phyloP scores from a whole-genome alignment of 2,329 filamentous ascomycete species.

The Aspergillus flavus region DNA sequence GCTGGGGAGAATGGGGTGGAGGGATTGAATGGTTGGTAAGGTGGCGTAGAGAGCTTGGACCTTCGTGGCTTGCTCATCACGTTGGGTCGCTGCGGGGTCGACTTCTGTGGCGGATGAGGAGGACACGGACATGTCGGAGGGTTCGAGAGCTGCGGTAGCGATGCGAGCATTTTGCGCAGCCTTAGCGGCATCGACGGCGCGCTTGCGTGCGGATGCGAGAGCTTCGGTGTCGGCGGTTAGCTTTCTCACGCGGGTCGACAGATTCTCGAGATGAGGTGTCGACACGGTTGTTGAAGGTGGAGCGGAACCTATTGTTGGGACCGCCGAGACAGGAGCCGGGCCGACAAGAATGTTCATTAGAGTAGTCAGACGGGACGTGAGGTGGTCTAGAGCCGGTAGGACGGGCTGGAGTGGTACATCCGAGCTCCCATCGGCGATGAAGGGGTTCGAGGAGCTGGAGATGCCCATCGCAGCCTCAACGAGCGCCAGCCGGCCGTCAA shows the following conservation, averaged over 20 bases:
- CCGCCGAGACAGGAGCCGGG: conserved; percentile 33
- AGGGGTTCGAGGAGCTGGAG: conserved; percentile 66
- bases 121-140: conserved; percentile 28
- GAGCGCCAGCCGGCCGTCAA: conserved; percentile 76
- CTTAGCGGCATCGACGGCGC: conserved; percentile 46
- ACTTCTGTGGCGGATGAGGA: conserved; percentile 55
- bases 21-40: conserved; percentile 81
- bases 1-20: conserved; percentile 81
- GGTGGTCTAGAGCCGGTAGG: conserved; percentile 75
- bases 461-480: conserved; percentile 83
- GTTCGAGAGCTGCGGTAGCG: conserved; percentile 35
- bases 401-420: conserved; percentile 63
- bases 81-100: conserved; percentile 47
- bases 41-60: conserved; percentile 91
- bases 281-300: conserved; percentile 33
- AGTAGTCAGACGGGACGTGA: conserved; percentile 78
- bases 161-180: conserved; percentile 44
- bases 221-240: conserved; percentile 49
- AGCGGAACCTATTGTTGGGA: conserved; percentile 23
- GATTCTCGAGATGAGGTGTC: conserved; percentile 47
- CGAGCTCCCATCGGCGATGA: conserved; percentile 51
- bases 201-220: conserved; percentile 46
- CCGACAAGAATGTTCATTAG: conserved; percentile 58
- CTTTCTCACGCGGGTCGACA: conserved; percentile 47
- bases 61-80: conserved; percentile 74